These are phyloP conservation scores for Byssothecium circinans DNA, from an alignment of 2,329 filamentous ascomycete species.

Conservation along the genomic window DNA sequence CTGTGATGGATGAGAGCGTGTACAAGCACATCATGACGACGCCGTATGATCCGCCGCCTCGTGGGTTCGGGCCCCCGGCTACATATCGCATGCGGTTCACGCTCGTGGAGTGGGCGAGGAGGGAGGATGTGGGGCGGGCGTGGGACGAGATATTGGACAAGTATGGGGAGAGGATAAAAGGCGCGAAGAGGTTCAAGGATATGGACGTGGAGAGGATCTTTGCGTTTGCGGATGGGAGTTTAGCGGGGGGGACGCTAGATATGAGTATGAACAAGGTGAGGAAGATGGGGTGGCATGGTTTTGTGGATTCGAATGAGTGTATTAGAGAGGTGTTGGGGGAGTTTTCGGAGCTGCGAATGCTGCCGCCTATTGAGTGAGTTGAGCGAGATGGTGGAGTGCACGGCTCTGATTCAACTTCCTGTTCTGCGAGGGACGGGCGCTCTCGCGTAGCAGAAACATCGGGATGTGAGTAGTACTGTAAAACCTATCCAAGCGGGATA, in stretches of 20 bases:
- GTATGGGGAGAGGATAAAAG: slow-evolving; percentile 39
- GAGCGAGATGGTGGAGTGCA: background rate
- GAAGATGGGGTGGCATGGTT: slow-evolving; percentile 51
- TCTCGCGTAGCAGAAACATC: too few species aligned
- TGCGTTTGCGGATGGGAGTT: slow-evolving; percentile 48
- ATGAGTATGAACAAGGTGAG: slow-evolving; percentile 50
- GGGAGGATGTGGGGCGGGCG: slow-evolving; percentile 46
- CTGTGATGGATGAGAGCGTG: slow-evolving; percentile 15
- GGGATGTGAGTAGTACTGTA: too few species aligned
- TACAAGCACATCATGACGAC: slow-evolving; percentile 19
- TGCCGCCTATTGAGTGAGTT: slow-evolving; percentile 37
- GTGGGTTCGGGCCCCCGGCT: slow-evolving; percentile 46
- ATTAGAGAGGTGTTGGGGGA: slow-evolving; percentile 48
- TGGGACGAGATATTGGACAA: slow-evolving; percentile 51
- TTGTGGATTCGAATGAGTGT: slow-evolving; percentile 50
- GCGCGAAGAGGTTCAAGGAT: slow-evolving; percentile 42
- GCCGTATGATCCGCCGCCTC: slow-evolving; percentile 31
- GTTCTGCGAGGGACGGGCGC: too few species aligned
- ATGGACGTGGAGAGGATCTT: slow-evolving; percentile 51
- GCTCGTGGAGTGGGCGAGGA: slow-evolving; percentile 51
- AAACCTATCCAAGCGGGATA: too few species aligned
- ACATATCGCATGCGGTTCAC: slow-evolving; percentile 46
- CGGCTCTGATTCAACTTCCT: too few species aligned
- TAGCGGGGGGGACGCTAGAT: slow-evolving; percentile 35
- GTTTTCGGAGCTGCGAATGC: slow-evolving; percentile 48